phyloP scores from a whole-genome alignment of 2,329 filamentous ascomycete species.

The Bretziella fagacearum region DNA sequence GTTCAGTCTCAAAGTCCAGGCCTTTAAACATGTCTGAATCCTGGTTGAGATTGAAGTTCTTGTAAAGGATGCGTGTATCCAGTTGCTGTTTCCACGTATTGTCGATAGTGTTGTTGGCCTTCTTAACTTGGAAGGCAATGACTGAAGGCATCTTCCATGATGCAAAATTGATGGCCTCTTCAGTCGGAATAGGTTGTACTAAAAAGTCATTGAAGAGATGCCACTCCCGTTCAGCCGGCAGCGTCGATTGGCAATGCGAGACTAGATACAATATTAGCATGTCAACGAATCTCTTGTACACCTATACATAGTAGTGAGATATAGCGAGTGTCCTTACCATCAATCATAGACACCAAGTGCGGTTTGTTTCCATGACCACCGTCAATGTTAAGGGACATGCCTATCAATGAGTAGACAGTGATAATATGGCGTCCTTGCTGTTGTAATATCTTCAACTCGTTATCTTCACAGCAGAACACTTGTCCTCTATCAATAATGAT shows the following conservation, averaged over 20 bases:
- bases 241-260: slow-evolving; percentile 18
- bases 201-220: slow-evolving; percentile 96
- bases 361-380: slow-evolving; percentile 61
- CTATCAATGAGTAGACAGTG: slow-evolving; percentile 78
- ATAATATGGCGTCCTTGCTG: slow-evolving; percentile 67
- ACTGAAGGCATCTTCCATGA: slow-evolving; percentile 88
- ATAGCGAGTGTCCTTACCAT: slow-evolving; percentile 40
- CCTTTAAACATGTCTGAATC: slow-evolving; percentile 39
- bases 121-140: slow-evolving; percentile 68
- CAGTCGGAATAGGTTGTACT: slow-evolving; percentile 55
- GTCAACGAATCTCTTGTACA: background rate
- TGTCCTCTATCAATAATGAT: slow-evolving; percentile 82
- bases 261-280: slow-evolving; percentile 7
- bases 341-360: slow-evolving; percentile 80
- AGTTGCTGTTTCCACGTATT: slow-evolving; percentile 70
- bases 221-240: slow-evolving; percentile 56
- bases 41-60: slow-evolving; percentile 31
- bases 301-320: no score
- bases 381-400: slow-evolving; percentile 79
- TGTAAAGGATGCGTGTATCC: slow-evolving; percentile 71
- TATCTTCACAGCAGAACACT: slow-evolving; percentile 86
- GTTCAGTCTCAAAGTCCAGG: slow-evolving; percentile 42
- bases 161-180: slow-evolving; percentile 77
- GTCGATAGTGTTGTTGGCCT: slow-evolving; percentile 66
- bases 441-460: slow-evolving; percentile 66